Evolutionary conservation across 2,329 filamentous ascomycete genomes (phyloP), one percentile per base, ranked within the genome.

Genomic region (Penicillium sp.): DNA sequence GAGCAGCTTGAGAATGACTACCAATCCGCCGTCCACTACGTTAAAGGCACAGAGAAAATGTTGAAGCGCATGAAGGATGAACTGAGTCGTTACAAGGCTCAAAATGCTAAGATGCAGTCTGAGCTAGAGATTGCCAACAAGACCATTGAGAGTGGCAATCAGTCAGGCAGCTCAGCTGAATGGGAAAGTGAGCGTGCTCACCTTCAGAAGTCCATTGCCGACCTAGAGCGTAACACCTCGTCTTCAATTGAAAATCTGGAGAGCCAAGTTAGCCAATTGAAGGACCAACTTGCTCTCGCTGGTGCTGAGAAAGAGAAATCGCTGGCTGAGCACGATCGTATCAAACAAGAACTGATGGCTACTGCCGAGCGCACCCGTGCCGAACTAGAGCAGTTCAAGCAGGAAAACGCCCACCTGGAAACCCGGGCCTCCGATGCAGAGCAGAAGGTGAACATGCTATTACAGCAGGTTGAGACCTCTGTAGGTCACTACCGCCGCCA

Each of bases 21-120:
- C 73, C 92, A 97, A 75, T 96, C 95, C 43, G 93, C 95, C 16
- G 93, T 98, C 49, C 95, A 97, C 75, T 99, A 99, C 70, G 91
- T 99, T 65, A 96, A 96, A 76, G 95, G 95, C 57, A 98, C 95
- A 1, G 95, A 99, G 77, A 98, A 97, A 83, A 97, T 99, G 92
- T 85, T 99, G 48, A 93, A 95, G 76, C 93, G 96, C 75, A 93
- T 99, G 83, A 98, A 98, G 79, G 92, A 97, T 69, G 95, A 99
- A 77, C 82, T 99, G n/a, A 83, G 89, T 53, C 90, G 92, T 56
- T 95, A 96, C 77, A 98, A 98, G 82, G 78, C 86, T 13, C 90
- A 95, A 59, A 97, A 97, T 69, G 80, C 82, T 19, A 89, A 90
- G 58, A 81, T 99, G 41, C 93, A 95, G 74, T 84, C 86, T 47